These are phyloP conservation scores for Candida boidinii DNA, from an alignment of 805 yeast species.

Conservation along the genomic window DNA sequence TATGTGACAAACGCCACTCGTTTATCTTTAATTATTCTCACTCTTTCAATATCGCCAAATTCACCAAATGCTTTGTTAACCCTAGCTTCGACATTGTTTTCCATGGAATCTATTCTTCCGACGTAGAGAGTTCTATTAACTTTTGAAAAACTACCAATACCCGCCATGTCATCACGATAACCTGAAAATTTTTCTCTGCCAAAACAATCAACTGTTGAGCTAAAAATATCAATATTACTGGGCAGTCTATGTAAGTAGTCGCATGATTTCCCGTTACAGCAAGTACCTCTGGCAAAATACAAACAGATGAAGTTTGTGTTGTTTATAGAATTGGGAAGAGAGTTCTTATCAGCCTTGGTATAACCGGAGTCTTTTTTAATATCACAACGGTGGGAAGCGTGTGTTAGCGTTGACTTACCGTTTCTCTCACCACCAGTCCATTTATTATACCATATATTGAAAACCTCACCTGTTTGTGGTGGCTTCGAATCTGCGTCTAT, in stretches of 20 bases:
- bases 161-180: slow-evolving; percentile 89
- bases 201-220: slow-evolving; percentile 76
- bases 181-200: slow-evolving; percentile 81
- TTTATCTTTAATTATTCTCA: slow-evolving; percentile 51
- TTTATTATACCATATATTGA: slow-evolving; percentile 81
- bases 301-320: slow-evolving; percentile 52
- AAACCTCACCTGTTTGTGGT: slow-evolving; percentile 70
- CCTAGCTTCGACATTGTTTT: slow-evolving; percentile 27
- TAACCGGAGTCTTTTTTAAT: slow-evolving; percentile 61
- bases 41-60: slow-evolving; percentile 68
- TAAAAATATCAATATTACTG: slow-evolving; percentile 41
- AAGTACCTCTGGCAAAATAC: slow-evolving; percentile 84
- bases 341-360: slow-evolving; percentile 55
- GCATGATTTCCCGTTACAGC: slow-evolving; percentile 72
- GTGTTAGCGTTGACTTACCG: slow-evolving; percentile 28
- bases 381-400: slow-evolving; percentile 52
- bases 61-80: slow-evolving; percentile 50
- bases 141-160: slow-evolving; percentile 72
- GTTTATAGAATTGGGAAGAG: slow-evolving; percentile 18
- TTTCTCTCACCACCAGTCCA: slow-evolving; percentile 76
- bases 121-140: slow-evolving; percentile 72
- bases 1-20: slow-evolving; percentile 76
- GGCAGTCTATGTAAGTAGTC: slow-evolving; percentile 77
- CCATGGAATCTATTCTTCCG: slow-evolving; percentile 43
- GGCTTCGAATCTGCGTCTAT: slow-evolving; percentile 53